A percentile compares a stretch with the other conserved stretches of the same genome.
phyloP scores from a whole-genome alignment of 2,329 filamentous ascomycete genomes.

The Catunica adiposa region DNA sequence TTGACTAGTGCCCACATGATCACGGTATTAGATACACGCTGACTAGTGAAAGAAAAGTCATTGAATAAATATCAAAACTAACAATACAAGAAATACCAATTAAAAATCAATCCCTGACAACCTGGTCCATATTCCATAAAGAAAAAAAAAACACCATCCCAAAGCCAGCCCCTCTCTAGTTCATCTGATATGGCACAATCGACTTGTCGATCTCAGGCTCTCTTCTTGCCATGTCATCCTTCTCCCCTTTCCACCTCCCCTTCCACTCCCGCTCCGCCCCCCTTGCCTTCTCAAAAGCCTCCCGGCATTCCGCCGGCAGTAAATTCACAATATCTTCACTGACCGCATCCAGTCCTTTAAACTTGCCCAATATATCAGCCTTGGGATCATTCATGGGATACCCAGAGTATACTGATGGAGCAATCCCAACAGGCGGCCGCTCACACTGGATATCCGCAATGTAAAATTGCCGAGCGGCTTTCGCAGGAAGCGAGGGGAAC shows the following conservation, averaged over 20 bases:
- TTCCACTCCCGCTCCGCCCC: conserved; percentile 56
- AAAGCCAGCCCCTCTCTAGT: conserved; percentile 13
- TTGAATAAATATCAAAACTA: no score
- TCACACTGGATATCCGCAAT: conserved; percentile 40
- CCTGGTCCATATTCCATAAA: background rate
- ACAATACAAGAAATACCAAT: no score
- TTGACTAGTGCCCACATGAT: no score
- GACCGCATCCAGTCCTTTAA: conserved; percentile 46
- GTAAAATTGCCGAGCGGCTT: conserved; percentile 38
- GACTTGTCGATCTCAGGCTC: conserved; percentile 46
- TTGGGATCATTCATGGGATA: conserved; percentile 24
- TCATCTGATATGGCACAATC: conserved; percentile 41
- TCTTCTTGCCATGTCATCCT: conserved; percentile 24
- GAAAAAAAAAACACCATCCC: conserved; percentile 1
- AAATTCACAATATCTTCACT: conserved; percentile 48
- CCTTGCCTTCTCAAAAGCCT: conserved; percentile 53
- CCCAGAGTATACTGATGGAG: conserved; percentile 28
- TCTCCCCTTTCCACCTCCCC: conserved; percentile 43
- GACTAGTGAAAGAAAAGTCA: no score
- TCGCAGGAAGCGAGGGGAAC: conserved; percentile 33
- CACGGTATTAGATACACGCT: no score
- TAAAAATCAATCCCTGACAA: no score
- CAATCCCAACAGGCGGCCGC: conserved; percentile 31
- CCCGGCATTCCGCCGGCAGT: conserved; percentile 52
- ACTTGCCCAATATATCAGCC: conserved; percentile 32